A percentile compares a stretch with the other conserved stretches of the same genome.
phyloP scores from a whole-genome alignment of 2,329 filamentous ascomycete species.

The Fusarium ambrosium region DNA sequence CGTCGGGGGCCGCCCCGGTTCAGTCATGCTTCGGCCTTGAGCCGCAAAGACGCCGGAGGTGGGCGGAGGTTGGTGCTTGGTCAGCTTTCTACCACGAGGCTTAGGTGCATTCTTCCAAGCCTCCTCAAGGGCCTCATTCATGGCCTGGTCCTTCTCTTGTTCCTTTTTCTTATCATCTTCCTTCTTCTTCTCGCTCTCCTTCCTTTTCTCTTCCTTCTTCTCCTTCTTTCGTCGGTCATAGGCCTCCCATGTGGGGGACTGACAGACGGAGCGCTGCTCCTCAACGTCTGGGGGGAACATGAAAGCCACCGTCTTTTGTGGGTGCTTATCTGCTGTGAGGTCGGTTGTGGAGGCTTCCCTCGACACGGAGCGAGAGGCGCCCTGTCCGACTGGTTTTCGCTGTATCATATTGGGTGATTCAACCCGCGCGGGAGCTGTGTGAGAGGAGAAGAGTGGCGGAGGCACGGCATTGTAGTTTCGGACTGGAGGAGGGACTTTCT shows the following conservation, averaged over 20 bases:
- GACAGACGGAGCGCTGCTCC: slow-evolving; percentile 62
- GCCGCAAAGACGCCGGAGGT: slow-evolving; percentile 20
- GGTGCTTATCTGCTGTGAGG: slow-evolving; percentile 37
- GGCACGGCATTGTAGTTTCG: slow-evolving; percentile 43
- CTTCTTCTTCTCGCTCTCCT: slow-evolving; percentile 54
- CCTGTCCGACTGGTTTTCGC: slow-evolving; percentile 33
- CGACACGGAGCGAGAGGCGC: slow-evolving; percentile 15
- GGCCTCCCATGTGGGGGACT: slow-evolving; percentile 73
- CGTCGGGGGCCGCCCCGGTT: slow-evolving; percentile 22
- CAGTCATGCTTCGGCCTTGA: slow-evolving; percentile 39
- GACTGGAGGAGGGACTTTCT: slow-evolving; percentile 41
- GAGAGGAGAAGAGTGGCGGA: slow-evolving; percentile 34
- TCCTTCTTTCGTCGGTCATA: slow-evolving; percentile 67
- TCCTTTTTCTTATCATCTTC: slow-evolving; percentile 43
- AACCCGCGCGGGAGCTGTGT: slow-evolving; percentile 24
- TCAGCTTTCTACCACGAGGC: slow-evolving; percentile 48
- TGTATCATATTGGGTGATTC: slow-evolving; percentile 32
- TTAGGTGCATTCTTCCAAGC: slow-evolving; percentile 42
- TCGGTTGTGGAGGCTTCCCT: slow-evolving; percentile 21
- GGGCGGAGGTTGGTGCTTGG: slow-evolving; percentile 51
- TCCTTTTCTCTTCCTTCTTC: slow-evolving; percentile 62
- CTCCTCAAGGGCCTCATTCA: slow-evolving; percentile 42
- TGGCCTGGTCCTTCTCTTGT: slow-evolving; percentile 31
- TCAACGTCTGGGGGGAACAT: slow-evolving; percentile 49
- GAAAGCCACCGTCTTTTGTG: slow-evolving; percentile 51